Conservation (phyloP, 805 yeast genomes). For the Candida piceae region DNA sequence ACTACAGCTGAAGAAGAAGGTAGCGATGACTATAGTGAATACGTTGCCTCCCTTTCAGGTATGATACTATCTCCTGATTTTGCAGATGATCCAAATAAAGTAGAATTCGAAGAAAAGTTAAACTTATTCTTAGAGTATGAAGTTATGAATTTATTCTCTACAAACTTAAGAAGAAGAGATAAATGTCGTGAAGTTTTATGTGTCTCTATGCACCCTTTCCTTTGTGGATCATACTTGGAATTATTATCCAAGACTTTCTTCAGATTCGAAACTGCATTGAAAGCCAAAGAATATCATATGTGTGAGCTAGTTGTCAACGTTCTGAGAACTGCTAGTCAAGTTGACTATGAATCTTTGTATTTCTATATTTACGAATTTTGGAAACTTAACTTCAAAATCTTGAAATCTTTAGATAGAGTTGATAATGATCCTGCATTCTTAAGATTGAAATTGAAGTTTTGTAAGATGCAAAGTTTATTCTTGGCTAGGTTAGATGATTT, state of each 20-base stretch:
- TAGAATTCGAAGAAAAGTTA: slow-evolving; percentile 25
- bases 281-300: slow-evolving; percentile 18
- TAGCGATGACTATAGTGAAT: slow-evolving; percentile 50
- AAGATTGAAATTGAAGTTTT: slow-evolving; percentile 27
- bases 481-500: slow-evolving; percentile 23
- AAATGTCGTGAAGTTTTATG: slow-evolving; percentile 65
- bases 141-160: slow-evolving; percentile 21
- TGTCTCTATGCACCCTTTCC: slow-evolving; percentile 41
- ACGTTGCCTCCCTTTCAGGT: slow-evolving; percentile 67
- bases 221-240: slow-evolving; percentile 22
- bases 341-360: slow-evolving; percentile 24
- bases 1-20: slow-evolving; percentile 5
- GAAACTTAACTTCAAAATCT: slow-evolving; percentile 20
- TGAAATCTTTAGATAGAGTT: slow-evolving; percentile 17
- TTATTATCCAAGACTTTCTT: slow-evolving; percentile 17
- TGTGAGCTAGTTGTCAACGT: slow-evolving; percentile 28
- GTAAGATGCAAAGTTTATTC: slow-evolving; percentile 27
- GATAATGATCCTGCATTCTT: slow-evolving; percentile 21
- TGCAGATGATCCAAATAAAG: slow-evolving; percentile 22
- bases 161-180: slow-evolving; percentile 45
- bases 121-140: slow-evolving; percentile 19
- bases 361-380: slow-evolving; percentile 24
- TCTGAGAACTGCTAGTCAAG: slow-evolving; percentile 23
- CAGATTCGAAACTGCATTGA: slow-evolving; percentile 22
- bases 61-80: slow-evolving; percentile 39